These are phyloP conservation scores for Linum tenue DNA, from an alignment of 345 rosid species.

Conservation along the genomic window DNA sequence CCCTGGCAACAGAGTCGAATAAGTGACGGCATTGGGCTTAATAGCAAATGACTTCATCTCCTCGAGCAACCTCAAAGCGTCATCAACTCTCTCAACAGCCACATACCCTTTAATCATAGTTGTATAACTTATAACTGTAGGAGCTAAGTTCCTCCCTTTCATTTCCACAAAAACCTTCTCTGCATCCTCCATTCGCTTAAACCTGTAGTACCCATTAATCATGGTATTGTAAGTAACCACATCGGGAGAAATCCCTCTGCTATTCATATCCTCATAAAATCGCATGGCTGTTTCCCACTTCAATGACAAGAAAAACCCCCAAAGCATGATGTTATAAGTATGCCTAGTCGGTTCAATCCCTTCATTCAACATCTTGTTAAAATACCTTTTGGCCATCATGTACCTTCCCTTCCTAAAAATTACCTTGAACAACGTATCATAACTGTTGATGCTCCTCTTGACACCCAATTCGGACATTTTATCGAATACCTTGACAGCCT, in stretches of 20 bases:
- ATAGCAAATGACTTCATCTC: conserved; percentile 67
- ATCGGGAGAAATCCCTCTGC: conserved; percentile 49
- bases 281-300: conserved; percentile 60
- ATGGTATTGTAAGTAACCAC: conserved; percentile 69
- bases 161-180: conserved; percentile 78
- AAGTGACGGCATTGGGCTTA: conserved; percentile 65
- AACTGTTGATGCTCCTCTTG: conserved; percentile 59
- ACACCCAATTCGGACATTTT: conserved; percentile 77
- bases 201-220: conserved; percentile 61
- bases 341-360: conserved; percentile 70
- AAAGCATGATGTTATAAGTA: conserved; percentile 70
- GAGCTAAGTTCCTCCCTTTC: conserved; percentile 60
- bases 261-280: conserved; percentile 75
- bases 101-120: conserved; percentile 84
- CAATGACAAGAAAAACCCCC: conserved; percentile 80
- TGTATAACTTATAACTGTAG: conserved; percentile 70
- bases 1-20: conserved; percentile 70
- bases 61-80: conserved; percentile 62
- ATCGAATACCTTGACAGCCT: conserved; percentile 66
- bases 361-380: conserved; percentile 64
- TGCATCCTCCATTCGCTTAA: conserved; percentile 73
- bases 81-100: conserved; percentile 44
- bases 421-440: conserved; percentile 64
- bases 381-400: conserved; percentile 87
- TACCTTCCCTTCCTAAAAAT: conserved; percentile 72